These are phyloP conservation scores for Maudiozyma barnettii DNA, from an alignment of 805 yeast species.

Conservation along the genomic window DNA sequence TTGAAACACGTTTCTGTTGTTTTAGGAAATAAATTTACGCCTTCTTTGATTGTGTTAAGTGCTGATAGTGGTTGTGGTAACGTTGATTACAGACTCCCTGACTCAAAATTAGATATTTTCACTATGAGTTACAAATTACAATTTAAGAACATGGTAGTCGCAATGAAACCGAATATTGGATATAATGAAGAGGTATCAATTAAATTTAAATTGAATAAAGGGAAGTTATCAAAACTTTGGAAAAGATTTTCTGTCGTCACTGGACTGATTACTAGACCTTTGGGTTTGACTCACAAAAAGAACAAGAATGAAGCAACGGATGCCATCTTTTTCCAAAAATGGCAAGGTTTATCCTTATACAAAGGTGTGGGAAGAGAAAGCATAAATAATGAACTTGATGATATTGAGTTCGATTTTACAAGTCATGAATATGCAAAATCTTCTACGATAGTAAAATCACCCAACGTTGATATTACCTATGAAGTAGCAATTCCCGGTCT, in stretches of 20 bases:
- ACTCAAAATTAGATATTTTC: constrained; percentile 49
- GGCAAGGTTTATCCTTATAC: constrained; percentile 78
- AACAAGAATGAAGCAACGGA: constrained; percentile 5
- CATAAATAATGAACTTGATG: constrained; percentile 26
- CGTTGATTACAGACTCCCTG: constrained; percentile 44
- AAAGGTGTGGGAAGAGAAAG: constrained; percentile 31
- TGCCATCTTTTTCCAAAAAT: constrained; percentile 30
- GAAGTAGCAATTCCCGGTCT: constrained; percentile 67
- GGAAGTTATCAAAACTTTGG: constrained; percentile 20
- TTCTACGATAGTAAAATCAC: constrained; percentile 58
- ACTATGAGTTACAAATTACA: constrained; percentile 37
- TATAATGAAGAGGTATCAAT: constrained; percentile 34
- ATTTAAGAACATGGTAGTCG: constrained; percentile 45
- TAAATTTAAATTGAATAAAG: constrained; percentile 13
- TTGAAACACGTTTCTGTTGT: constrained; percentile 64
- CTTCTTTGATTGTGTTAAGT: constrained; percentile 58
- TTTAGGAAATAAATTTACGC: constrained; percentile 71
- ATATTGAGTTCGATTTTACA: constrained; percentile 25
- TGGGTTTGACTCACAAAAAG: constrained; percentile 2
- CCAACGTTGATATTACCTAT: constrained; percentile 44
- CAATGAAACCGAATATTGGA: constrained; percentile 63
- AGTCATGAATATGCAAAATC: constrained; percentile 75
- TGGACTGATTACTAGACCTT: constrained; percentile 6
- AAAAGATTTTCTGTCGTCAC: constrained; percentile 10
- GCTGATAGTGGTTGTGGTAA: constrained; percentile 45